Evolutionary conservation across 1,139 yeast species (phyloP), one percentile per base, ranked within the genome.

Genomic region (Debaryomycetaceae sp.): DNA sequence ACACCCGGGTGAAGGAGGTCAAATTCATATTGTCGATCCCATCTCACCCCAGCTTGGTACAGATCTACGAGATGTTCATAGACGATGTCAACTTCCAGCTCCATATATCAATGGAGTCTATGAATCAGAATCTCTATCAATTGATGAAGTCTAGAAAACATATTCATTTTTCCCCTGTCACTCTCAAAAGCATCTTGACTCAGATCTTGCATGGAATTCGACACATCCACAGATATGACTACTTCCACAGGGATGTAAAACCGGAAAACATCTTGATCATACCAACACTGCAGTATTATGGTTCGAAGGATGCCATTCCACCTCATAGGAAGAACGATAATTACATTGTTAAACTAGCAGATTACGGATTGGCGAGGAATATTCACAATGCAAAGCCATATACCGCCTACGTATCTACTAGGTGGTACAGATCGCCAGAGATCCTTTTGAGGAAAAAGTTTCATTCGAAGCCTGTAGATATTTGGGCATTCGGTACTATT

Each of bases 341-440:
- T 42, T 85, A 82, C 54, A 76, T 83, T 7, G 80, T 90, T 24
- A 93, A 93, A 62, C 68, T 93, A 40, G 96, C 96, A 3, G 99
- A 93, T 63, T 93, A 87, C 63, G 98, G 99, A 0, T 75, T 91
- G 43, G 87, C 97, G 11, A 78, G 97, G 51, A 81, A 79, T 51
- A 67, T 79, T 13, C 68, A 72, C 39, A 78, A 80, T 56, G 59
- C 59, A 30, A 76, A 74, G 43, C 80, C 82, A 0, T 87, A 79
- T 58, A 85, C 95, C 0, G 80, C 87, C 0, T 93, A 93, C 57
- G 95, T 93, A 6, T 87, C 97, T 0, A 93, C 98, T 0, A 77
- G 99, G 55, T 93, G 98, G 98, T 93, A 93, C 62, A 74, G 99
- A 49, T 84, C 97, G 0, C 99, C 99, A 0, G 99, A 93, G 63